Evolutionary conservation across 2,329 filamentous ascomycete species (phyloP).

Genomic region (Rutstroemia sp.): DNA sequence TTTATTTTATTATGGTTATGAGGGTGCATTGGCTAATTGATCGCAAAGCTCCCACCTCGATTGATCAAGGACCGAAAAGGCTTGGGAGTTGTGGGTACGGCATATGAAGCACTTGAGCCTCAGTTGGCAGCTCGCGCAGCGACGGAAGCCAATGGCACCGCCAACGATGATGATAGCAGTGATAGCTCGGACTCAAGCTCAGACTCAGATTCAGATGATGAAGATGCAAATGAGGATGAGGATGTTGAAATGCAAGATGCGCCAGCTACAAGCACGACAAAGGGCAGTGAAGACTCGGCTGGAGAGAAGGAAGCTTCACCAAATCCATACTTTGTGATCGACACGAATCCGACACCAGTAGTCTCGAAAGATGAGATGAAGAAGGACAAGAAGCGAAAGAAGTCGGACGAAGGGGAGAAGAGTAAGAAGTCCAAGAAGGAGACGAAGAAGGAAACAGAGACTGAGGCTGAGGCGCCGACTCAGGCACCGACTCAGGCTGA

Average conservation of each 20-base stretch:
- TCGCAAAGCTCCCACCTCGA: conserved; percentile 14
- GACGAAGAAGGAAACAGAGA: conserved; percentile 46
- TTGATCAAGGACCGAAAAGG: conserved; percentile 18
- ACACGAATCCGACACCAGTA: conserved; percentile 22
- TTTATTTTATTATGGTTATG: neutral
- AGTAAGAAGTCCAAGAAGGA: conserved; percentile 47
- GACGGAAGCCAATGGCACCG: neutral
- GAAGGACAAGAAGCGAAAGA: conserved; percentile 13
- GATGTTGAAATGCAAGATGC: conserved; percentile 8
- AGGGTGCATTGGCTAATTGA: neutral
- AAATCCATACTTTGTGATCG: conserved; percentile 23
- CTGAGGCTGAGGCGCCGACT: conserved; percentile 40
- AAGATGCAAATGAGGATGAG: neutral
- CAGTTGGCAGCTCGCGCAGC: conserved; percentile 15
- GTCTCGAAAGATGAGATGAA: conserved; percentile 5
- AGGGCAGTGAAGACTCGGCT: neutral
- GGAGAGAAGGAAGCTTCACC: conserved; percentile 7
- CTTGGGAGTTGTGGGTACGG: conserved; percentile 17
- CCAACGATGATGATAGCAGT: neutral
- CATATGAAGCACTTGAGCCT: conserved; percentile 14
- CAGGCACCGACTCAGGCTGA: conserved; percentile 39
- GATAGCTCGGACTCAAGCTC: neutral
- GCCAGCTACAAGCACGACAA: neutral
- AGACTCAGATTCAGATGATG: neutral
- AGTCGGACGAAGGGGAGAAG: neutral